Conservation (phyloP, 106 monocot species). For the Dendrobium officinale region DNA sequence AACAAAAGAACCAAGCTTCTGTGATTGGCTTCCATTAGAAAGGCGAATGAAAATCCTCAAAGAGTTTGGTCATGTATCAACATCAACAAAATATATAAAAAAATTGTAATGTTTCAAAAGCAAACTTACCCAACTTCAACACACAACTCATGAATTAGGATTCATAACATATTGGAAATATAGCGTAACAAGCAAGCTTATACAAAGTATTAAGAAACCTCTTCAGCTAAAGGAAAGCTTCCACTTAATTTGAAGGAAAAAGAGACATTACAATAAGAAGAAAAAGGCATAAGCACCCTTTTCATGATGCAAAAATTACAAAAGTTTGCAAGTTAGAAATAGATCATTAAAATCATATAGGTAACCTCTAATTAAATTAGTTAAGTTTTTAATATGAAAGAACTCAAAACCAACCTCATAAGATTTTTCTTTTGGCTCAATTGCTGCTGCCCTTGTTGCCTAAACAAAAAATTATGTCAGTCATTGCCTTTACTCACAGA, state of each 20-base stretch:
- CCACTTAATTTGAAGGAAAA: not conserved
- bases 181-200: not conserved
- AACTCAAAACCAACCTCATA: slow-evolving; percentile 32
- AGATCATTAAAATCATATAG: not conserved
- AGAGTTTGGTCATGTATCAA: not conserved
- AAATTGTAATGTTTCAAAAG: not conserved
- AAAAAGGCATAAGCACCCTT: not conserved
- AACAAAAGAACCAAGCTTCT: too few species aligned
- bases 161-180: not conserved
- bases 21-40: not conserved
- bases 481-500: not conserved
- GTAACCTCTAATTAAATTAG: not conserved
- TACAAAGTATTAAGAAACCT: not conserved
- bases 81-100: not conserved
- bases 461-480: not conserved
- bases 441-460: not conserved
- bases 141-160: not conserved
- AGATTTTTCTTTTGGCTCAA: slow-evolving; percentile 35
- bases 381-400: not conserved
- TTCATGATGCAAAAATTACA: not conserved
- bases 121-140: not conserved
- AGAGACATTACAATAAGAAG: not conserved
- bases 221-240: not conserved
- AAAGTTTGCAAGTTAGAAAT: not conserved
- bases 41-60: not conserved